A percentile compares a stretch with the other conserved stretches of the same genome.
Conservation (phyloP, 345 rosid species). For the Arabis alpina region DNA sequence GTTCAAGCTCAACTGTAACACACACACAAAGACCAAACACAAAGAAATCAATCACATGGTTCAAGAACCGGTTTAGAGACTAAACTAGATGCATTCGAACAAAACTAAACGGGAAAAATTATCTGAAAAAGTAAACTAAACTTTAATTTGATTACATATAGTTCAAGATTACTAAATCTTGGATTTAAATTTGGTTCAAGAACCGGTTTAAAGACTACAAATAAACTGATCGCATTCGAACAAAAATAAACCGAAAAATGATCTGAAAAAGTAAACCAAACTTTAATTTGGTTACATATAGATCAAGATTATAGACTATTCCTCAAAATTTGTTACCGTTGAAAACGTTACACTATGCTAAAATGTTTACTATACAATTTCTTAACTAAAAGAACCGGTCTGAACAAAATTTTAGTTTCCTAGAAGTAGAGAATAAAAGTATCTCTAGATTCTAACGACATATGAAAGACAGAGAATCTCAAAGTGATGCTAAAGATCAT, state of each 20-base stretch:
- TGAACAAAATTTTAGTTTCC: neutral
- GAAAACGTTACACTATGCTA: constrained; percentile 1
- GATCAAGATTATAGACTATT: neutral
- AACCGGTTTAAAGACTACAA: too few species aligned
- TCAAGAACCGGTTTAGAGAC: constrained; percentile 24
- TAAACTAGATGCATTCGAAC: neutral
- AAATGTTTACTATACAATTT: constrained; percentile 1
- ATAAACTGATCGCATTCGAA: too few species aligned
- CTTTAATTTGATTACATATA: neutral
- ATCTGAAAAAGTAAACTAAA: neutral
- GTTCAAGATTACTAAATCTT: neutral
- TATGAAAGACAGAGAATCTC: constrained; percentile 30
- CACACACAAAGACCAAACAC: neutral
- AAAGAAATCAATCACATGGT: too few species aligned
- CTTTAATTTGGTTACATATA: too few species aligned
- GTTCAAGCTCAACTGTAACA: constrained; percentile 73
- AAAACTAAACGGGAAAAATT: neutral
- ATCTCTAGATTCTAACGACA: constrained; percentile 17
- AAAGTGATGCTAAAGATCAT: constrained; percentile 19
- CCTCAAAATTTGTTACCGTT: neutral
- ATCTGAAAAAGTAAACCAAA: too few species aligned
- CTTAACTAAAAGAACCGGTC: neutral
- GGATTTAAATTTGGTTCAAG: too few species aligned
- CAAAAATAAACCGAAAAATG: too few species aligned
- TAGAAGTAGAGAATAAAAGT: neutral